These are phyloP conservation scores for Tetracladium maxilliforme DNA, from an alignment of 2,329 filamentous ascomycete genomes.

Conservation along the genomic window DNA sequence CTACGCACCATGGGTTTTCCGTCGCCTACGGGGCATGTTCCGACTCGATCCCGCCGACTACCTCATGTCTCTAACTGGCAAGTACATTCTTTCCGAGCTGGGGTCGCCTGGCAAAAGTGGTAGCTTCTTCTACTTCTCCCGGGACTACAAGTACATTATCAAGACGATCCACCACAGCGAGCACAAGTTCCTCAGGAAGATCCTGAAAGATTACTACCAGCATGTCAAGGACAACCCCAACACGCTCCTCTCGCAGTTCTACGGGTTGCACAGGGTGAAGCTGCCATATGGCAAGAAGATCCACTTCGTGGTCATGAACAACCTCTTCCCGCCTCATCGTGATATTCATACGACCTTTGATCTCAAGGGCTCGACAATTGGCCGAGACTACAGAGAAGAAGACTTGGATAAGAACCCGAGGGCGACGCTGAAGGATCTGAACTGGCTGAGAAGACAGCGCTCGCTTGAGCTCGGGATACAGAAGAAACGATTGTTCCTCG, in stretches of 20 bases:
- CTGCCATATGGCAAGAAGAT: constrained; percentile 97
- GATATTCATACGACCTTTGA: constrained; percentile 98
- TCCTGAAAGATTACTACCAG: constrained; percentile 81
- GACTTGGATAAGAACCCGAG: constrained; percentile 78
- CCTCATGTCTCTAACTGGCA: constrained; percentile 92
- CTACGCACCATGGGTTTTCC: constrained; percentile 99
- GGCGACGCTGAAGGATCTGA: constrained; percentile 89
- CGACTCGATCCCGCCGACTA: constrained; percentile 93
- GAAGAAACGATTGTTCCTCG: constrained; percentile 78
- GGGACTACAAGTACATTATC: constrained; percentile 99
- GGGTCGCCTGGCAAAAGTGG: constrained; percentile 96
- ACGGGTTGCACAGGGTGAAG: constrained; percentile 92
- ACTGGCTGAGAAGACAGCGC: constrained; percentile 79
- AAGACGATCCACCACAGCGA: constrained; percentile 97
- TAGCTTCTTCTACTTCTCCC: constrained; percentile 98
- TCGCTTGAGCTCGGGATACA: constrained; percentile 77
- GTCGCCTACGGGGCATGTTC: constrained; percentile 76
- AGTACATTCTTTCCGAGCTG: constrained; percentile 95
- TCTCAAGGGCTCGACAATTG: constrained; percentile 89
- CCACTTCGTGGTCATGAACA: constrained; percentile 99
- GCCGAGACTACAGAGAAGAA: constrained; percentile 81
- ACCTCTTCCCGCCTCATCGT: constrained; percentile 90
- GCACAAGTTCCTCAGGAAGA: constrained; percentile 73
- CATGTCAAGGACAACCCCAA: constrained; percentile 91
- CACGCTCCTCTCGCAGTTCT: constrained; percentile 93